Evolutionary conservation across 495 filamentous ascomycete species (phyloP).

Genomic region (Aspergillus nidulans): DNA sequence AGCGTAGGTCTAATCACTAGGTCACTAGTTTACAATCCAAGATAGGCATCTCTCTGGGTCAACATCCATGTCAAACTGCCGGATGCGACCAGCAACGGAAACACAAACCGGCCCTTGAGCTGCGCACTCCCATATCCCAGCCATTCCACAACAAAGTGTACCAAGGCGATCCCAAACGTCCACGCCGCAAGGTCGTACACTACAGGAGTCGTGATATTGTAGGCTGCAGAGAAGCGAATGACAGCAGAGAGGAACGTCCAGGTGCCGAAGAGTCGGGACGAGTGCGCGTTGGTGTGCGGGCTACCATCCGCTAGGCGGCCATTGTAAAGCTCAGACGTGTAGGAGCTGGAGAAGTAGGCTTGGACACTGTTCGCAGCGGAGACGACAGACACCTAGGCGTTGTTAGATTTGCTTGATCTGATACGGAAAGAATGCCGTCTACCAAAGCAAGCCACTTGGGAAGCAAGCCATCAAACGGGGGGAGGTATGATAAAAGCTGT

Average conservation of each 20-base stretch:
- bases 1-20: background rate
- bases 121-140: conserved; percentile 66
- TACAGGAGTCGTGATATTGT: conserved; percentile 66
- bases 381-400: conserved; percentile 64
- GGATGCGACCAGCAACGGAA: conserved; percentile 69
- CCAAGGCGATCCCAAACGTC: conserved; percentile 74
- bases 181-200: conserved; percentile 74
- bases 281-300: conserved; percentile 54
- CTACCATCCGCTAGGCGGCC: conserved; percentile 42
- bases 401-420: conserved; percentile 1
- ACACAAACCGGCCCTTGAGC: conserved; percentile 62
- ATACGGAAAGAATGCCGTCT: conserved; percentile 11
- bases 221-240: conserved; percentile 79
- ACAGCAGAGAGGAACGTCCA: conserved; percentile 78
- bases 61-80: conserved; percentile 77
- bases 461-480: conserved; percentile 54
- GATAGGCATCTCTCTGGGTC: conserved; percentile 47
- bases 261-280: conserved; percentile 81
- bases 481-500: conserved; percentile 40
- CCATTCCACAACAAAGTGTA: conserved; percentile 82
- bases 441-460: conserved; percentile 68
- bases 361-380: conserved; percentile 79
- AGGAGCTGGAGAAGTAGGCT: conserved; percentile 67
- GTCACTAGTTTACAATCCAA: conserved; percentile 9
- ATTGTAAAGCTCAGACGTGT: conserved; percentile 73